phyloP scores from a whole-genome alignment of 2,329 filamentous ascomycete species.

The Pestalotiopsis sp. region DNA sequence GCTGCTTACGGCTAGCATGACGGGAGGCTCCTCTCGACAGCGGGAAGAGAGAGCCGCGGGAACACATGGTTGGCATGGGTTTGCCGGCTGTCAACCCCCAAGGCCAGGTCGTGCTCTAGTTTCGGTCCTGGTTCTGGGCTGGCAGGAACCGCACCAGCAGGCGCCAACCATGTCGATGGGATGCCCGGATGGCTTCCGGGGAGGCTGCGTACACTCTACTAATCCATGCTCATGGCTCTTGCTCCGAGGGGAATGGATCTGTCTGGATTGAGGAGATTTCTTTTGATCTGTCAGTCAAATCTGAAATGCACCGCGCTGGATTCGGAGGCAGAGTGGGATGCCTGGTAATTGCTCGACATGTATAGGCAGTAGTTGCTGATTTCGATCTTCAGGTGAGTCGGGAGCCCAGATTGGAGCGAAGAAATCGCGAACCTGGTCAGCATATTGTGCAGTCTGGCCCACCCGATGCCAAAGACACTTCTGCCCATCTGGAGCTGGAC shows the following conservation, averaged over 20 bases:
- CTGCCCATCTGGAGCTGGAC: background rate
- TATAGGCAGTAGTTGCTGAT: background rate
- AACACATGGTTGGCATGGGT: background rate
- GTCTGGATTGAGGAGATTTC: background rate
- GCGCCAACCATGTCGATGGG: background rate
- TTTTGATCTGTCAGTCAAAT: background rate
- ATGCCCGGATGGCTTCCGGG: background rate
- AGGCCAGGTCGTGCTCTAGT: no score
- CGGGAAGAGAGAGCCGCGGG: background rate
- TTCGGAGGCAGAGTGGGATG: background rate
- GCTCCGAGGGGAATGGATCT: background rate
- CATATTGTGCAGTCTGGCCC: background rate
- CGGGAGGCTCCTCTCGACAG: background rate
- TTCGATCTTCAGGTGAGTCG: background rate
- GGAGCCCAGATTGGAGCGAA: background rate
- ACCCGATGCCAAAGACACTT: background rate
- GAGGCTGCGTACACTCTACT: background rate
- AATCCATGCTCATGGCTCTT: background rate
- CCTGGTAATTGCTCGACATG: background rate
- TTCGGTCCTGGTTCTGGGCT: background rate
- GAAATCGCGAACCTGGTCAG: background rate
- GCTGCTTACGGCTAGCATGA: background rate
- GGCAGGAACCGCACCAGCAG: background rate
- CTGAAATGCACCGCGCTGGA: background rate
- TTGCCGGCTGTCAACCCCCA: background rate